Evolutionary conservation across 2,329 filamentous ascomycete genomes (phyloP).

Genomic region (Dothideomycetes sp.): DNA sequence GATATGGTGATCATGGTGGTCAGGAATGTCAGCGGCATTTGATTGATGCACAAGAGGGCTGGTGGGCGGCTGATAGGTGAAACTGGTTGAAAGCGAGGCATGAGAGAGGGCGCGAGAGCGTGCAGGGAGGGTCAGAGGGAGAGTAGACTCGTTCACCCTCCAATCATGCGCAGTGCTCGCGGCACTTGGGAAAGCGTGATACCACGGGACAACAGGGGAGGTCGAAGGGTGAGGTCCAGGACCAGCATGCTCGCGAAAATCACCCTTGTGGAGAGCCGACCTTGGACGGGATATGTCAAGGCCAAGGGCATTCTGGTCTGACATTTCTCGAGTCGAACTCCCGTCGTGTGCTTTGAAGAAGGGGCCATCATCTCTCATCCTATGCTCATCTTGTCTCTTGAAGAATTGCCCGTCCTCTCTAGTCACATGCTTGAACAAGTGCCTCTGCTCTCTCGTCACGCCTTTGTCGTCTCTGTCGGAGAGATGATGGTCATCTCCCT

Average conservation of each 20-base stretch:
- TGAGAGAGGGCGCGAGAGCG: slow-evolving; percentile 32
- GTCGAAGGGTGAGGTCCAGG: slow-evolving; percentile 26
- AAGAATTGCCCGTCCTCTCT: no score
- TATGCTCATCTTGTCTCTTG: no score
- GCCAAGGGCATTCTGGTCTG: slow-evolving; percentile 14
- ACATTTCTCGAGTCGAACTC: background rate
- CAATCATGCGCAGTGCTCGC: no score
- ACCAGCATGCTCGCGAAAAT: slow-evolving; percentile 35
- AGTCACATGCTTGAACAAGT: no score
- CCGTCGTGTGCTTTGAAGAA: no score
- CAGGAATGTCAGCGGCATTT: slow-evolving; percentile 67
- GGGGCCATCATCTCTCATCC: no score
- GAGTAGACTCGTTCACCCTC: no score
- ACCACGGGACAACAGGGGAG: slow-evolving; percentile 49
- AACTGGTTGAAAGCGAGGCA: slow-evolving; percentile 66
- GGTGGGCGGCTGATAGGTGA: slow-evolving; percentile 77
- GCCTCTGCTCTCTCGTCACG: no score
- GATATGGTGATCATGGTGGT: slow-evolving; percentile 31
- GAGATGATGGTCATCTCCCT: no score
- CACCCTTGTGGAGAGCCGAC: slow-evolving; percentile 57
- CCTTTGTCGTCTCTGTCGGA: no score
- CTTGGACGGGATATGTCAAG: slow-evolving; percentile 66
- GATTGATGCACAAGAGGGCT: slow-evolving; percentile 85
- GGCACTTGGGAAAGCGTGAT: slow-evolving; percentile 34
- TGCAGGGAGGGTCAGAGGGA: slow-evolving; percentile 24